A percentile compares a stretch with the other conserved stretches of the same genome.
phyloP scores from a whole-genome alignment of 2,329 filamentous ascomycete genomes.

The Clarireedia paspali region DNA sequence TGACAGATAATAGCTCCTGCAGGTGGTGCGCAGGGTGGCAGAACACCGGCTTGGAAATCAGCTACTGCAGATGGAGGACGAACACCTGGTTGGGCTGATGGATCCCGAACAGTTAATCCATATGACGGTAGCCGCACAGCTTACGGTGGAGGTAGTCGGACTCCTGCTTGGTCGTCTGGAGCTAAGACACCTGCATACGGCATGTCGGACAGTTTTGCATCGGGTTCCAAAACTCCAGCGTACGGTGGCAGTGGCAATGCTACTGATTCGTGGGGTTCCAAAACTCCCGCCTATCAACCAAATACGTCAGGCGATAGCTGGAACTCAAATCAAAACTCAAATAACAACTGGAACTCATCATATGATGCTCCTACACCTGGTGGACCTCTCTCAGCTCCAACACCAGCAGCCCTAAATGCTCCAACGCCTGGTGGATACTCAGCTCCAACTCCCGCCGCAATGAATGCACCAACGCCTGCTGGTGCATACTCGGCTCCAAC shows the following conservation, averaged over 20 bases:
- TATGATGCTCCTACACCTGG: slow-evolving; percentile 68
- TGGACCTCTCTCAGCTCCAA: slow-evolving; percentile 51
- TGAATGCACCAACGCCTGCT: slow-evolving; percentile 40
- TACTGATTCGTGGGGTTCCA: slow-evolving; percentile 53
- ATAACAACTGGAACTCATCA: slow-evolving; percentile 32
- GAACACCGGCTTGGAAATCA: slow-evolving; percentile 62
- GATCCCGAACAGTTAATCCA: slow-evolving; percentile 59
- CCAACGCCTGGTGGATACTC: slow-evolving; percentile 62
- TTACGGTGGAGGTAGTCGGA: slow-evolving; percentile 66
- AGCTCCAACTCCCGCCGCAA: slow-evolving; percentile 38
- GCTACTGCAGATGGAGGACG: slow-evolving; percentile 40
- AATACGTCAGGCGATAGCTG: slow-evolving; percentile 55
- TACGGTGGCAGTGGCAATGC: slow-evolving; percentile 52
- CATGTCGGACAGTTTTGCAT: slow-evolving; percentile 49
- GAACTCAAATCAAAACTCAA: slow-evolving; percentile 17
- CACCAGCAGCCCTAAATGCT: slow-evolving; percentile 55
- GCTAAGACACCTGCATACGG: slow-evolving; percentile 59
- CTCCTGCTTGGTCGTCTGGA: slow-evolving; percentile 72
- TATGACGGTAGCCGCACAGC: slow-evolving; percentile 57
- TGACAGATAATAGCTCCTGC: slow-evolving; percentile 39
- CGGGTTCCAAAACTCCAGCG: slow-evolving; percentile 70
- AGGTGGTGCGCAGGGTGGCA: slow-evolving; percentile 41
- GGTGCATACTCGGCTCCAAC: slow-evolving; percentile 51
- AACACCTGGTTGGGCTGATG: slow-evolving; percentile 65
- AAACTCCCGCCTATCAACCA: slow-evolving; percentile 58